Evolutionary conservation across 2,329 filamentous ascomycete species (phyloP).

Genomic region (Tetracladium maxilliforme): DNA sequence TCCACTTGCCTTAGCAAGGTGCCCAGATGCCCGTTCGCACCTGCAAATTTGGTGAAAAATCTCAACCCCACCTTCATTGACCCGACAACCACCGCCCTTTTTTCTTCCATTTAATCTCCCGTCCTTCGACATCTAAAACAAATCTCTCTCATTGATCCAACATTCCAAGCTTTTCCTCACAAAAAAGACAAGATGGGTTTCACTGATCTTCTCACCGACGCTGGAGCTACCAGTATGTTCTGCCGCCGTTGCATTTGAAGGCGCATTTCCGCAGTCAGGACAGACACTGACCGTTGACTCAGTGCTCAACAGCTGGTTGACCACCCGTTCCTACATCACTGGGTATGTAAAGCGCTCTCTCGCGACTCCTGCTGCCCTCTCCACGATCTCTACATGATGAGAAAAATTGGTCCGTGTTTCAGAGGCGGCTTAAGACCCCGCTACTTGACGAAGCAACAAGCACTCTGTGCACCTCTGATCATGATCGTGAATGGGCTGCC

Average conservation of each 20-base stretch:
- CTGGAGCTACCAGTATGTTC: conserved; percentile 41
- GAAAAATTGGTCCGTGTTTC: conserved; percentile 91
- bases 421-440: conserved; percentile 90
- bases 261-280: conserved; percentile 1
- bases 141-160: no score
- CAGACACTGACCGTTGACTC: conserved; percentile 11
- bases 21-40: no score
- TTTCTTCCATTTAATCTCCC: no score
- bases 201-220: conserved; percentile 50
- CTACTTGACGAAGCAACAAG: conserved; percentile 63
- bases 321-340: conserved; percentile 66
- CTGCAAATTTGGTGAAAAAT: no score
- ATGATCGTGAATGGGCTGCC: conserved; percentile 9
- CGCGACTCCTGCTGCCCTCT: conserved; percentile 7
- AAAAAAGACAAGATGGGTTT: conserved; percentile 44
- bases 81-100: no score
- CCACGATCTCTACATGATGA: conserved; percentile 46
- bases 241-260: conserved; percentile 2
- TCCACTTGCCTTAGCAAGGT: no score
- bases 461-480: conserved; percentile 74
- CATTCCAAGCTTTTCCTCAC: conserved; percentile 5
- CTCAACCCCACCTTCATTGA: no score
- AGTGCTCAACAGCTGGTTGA: conserved; percentile 61
- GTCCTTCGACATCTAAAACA: no score
- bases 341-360: conserved; percentile 44